phyloP scores from a whole-genome alignment of 306 rosid species.

The Astragalus membranaceus region DNA sequence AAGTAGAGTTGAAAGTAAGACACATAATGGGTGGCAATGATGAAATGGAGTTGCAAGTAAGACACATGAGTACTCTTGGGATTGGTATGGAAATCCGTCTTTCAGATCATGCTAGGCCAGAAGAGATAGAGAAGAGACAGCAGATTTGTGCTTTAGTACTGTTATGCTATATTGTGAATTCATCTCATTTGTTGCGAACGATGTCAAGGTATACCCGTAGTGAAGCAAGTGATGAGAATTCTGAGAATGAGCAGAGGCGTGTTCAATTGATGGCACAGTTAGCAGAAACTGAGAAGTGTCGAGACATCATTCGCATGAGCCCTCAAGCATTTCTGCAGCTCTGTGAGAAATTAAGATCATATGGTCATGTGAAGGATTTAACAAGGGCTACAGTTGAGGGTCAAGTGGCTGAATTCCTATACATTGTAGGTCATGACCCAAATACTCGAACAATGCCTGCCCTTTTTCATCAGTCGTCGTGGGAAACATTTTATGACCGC shows the following conservation, averaged over 20 bases:
- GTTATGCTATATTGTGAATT: background rate
- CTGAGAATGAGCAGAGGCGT: background rate
- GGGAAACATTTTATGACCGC: background rate
- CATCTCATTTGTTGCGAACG: background rate
- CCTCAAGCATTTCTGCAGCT: background rate
- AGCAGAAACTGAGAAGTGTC: background rate
- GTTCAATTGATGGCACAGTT: background rate
- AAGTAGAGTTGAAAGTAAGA: background rate
- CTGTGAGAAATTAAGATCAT: background rate
- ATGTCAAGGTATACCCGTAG: background rate
- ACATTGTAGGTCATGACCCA: background rate
- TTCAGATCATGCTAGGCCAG: background rate
- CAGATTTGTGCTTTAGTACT: background rate
- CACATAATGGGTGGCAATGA: background rate
- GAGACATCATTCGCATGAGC: background rate
- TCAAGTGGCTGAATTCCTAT: background rate
- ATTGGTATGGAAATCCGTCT: background rate
- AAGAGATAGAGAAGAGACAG: background rate
- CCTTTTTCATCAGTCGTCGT: background rate
- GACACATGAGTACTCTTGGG: background rate
- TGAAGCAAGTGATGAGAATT: background rate
- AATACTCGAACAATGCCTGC: background rate
- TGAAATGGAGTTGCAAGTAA: background rate
- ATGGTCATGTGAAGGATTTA: background rate
- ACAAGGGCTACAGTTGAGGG: background rate